phyloP scores from a whole-genome alignment of 2,329 filamentous ascomycete species.

The Ophiostoma quercus region DNA sequence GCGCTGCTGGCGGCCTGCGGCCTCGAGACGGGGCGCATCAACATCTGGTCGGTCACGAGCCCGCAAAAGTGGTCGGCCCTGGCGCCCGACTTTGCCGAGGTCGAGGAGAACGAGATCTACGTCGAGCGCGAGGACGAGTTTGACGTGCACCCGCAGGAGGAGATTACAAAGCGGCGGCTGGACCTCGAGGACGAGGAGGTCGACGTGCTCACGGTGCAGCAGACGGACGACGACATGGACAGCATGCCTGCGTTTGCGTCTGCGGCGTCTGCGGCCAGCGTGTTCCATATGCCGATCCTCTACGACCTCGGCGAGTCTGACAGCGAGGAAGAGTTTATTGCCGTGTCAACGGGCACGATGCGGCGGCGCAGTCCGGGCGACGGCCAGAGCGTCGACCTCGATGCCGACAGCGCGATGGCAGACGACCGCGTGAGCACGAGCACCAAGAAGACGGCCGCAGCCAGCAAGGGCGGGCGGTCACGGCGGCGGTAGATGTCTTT shows the following conservation, averaged over 20 bases:
- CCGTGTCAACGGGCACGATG: conserved; percentile 72
- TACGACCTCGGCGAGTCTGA: conserved; percentile 90
- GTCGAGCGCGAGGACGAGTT: conserved; percentile 95
- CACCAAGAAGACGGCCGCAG: conserved; percentile 40
- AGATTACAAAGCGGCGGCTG: conserved; percentile 83
- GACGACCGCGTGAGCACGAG: conserved; percentile 30
- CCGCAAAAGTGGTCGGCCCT: conserved; percentile 96
- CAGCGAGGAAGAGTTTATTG: conserved; percentile 81
- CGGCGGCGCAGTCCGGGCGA: conserved; percentile 77
- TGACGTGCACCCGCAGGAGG: conserved; percentile 91
- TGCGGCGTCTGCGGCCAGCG: conserved; percentile 23
- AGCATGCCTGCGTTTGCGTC: conserved; percentile 42
- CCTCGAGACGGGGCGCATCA: conserved; percentile 85
- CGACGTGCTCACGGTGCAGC: conserved; percentile 77
- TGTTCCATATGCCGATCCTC: conserved; percentile 87
- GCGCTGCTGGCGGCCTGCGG: conserved; percentile 87
- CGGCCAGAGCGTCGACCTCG: conserved; percentile 48
- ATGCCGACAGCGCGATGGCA: conserved; percentile 51
- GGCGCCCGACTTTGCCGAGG: conserved; percentile 92
- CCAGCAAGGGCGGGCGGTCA: conserved; percentile 36
- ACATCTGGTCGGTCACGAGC: conserved; percentile 92
- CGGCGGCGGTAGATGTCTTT: neutral
- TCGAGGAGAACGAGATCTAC: conserved; percentile 98
- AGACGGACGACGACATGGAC: conserved; percentile 54
- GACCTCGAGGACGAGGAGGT: conserved; percentile 92